Evolutionary conservation across 2,329 filamentous ascomycete genomes (phyloP), one percentile per base, ranked within the genome.

Genomic region (Nothopassalora personata): DNA sequence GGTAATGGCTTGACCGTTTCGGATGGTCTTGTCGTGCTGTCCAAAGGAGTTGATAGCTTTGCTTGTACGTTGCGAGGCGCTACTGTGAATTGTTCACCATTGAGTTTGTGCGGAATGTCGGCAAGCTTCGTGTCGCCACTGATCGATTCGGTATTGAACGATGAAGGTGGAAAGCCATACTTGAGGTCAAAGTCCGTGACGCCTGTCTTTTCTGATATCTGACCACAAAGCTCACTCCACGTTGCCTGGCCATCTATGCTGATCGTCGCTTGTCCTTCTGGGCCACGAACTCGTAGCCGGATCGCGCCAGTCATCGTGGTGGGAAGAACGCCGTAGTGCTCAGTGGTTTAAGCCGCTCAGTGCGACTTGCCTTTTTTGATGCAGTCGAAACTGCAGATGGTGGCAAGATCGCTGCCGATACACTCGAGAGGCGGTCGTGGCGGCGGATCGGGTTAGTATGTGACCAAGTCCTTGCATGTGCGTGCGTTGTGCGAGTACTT

Each of bases 81-180:
- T 57, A 89, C 79, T n/a, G 86, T 87, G 48, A 90, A 79, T 68
- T 88, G 86, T 64, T 89, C 85, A 45, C 86, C 86, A 68, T 89
- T 81, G 23, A 90, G 76, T 54, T 83, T 84, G 56, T 87, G 72
- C 8, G 81, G 83, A 1, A 86, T 78, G 56, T 86, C 80, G 31
- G 71, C 78, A 67, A 83, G 81, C 63, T 68, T 76, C 62, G 76
- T 81, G 33, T 72, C 69, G 64, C 75, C 72, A 59, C 83, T 79
- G 31, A 81, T 80, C 45, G 76, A 71, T 39, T 83, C 80, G 9
- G 87, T 77, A 36, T 85, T 80, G 15, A 97, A 80, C 0, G 84
- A 79, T 69, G 87, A 85, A 27, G 90, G 86, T 0, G 93, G 93
- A 68, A 89, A 96, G 36, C 91, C 91, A 75, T 88, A 90, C 78